These are phyloP conservation scores for Sergeia podlipaevii DNA, from an alignment of 208 protist species.

Conservation along the genomic window DNA sequence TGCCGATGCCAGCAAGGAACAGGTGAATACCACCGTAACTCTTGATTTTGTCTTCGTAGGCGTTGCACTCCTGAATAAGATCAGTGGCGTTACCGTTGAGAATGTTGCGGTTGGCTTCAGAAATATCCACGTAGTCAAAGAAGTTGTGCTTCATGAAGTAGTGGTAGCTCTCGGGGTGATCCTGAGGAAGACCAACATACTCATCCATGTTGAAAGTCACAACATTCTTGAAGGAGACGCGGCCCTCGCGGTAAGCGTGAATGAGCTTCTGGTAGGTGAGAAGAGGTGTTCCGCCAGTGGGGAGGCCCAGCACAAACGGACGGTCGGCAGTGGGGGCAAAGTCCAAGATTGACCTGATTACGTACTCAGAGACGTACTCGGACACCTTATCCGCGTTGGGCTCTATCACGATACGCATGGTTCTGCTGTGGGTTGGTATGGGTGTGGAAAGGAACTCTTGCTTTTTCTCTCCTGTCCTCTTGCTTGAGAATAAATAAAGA, in stretches of 20 bases:
- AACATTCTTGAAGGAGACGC: constrained; percentile 91
- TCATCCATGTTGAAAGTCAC: constrained; percentile 98
- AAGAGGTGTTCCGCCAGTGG: constrained; percentile 89
- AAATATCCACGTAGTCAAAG: constrained; percentile 94
- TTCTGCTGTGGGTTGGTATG: constrained; percentile 4
- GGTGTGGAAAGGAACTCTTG: background rate
- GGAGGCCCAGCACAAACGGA: constrained; percentile 92
- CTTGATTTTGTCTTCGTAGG: constrained; percentile 93
- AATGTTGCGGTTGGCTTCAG: constrained; percentile 88
- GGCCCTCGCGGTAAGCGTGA: constrained; percentile 69
- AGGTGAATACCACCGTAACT: constrained; percentile 90
- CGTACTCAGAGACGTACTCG: constrained; percentile 77
- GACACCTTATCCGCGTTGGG: constrained; percentile 55
- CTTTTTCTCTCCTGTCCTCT: constrained; percentile 3
- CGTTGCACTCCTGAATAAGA: constrained; percentile 82
- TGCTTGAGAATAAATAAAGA: constrained; percentile 11
- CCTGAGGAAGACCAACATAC: constrained; percentile 86
- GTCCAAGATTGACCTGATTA: constrained; percentile 84
- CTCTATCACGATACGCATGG: constrained; percentile 93
- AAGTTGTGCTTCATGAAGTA: constrained; percentile 96
- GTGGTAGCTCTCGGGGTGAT: constrained; percentile 94
- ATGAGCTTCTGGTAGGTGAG: constrained; percentile 91
- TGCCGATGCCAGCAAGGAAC: constrained; percentile 94
- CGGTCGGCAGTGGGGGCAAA: constrained; percentile 71
- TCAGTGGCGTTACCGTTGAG: constrained; percentile 92